Evolutionary conservation across 208 protist genomes (phyloP).

Genomic region (Phytomonas serpens): DNA sequence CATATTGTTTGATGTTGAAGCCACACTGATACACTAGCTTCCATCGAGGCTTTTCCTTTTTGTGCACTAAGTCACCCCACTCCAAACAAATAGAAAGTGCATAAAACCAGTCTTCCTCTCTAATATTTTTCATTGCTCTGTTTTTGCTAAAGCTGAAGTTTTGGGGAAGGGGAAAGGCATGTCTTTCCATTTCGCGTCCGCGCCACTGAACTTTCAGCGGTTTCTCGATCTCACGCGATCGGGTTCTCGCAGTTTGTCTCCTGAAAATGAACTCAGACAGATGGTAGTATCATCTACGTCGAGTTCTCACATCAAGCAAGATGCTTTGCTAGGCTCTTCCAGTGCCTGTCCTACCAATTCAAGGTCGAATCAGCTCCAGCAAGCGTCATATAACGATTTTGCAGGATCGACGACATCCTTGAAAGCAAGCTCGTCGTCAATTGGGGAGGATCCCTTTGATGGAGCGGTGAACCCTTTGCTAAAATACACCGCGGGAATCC

Average conservation of each 20-base stretch:
- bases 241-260: conserved; percentile 47
- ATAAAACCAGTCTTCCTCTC: neutral
- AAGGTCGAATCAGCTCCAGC: no score
- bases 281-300: conserved; percentile 18
- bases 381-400: no score
- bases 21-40: neutral
- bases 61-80: neutral
- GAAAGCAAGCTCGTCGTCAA: no score
- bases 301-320: no score
- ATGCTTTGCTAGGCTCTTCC: no score
- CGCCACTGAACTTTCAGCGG: conserved; percentile 57
- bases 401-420: no score
- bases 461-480: no score
- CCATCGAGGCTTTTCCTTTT: conserved; percentile 4
- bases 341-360: no score
- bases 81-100: conserved; percentile 20
- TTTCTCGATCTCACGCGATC: conserved; percentile 46
- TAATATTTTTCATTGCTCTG: neutral
- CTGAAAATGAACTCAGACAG: conserved; percentile 63
- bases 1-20: no score
- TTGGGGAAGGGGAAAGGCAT: conserved; percentile 12
- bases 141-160: neutral
- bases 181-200: conserved; percentile 19
- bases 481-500: no score
- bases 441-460: no score